Percentiles rank a stretch among this genome's conserved stretches.
Conservation (phyloP, 73 alveolate species). For the Paramecium tetraurelia region DNA sequence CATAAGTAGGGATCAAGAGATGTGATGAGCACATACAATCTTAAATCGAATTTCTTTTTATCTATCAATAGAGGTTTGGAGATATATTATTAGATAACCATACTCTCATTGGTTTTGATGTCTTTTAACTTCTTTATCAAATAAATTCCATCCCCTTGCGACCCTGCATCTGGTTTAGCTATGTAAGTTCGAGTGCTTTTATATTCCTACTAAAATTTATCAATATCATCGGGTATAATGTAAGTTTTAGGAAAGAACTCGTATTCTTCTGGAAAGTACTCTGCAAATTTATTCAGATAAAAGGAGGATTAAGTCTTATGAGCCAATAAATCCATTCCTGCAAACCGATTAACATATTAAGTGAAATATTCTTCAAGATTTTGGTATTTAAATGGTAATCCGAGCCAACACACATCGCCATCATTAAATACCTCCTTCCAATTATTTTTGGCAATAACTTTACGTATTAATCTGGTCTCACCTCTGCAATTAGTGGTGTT, state of each 20-base stretch:
- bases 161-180: constrained; percentile 83
- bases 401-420: constrained; percentile 66
- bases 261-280: constrained; percentile 81
- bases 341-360: constrained; percentile 69
- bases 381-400: constrained; percentile 56
- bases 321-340: constrained; percentile 79
- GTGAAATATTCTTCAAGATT: constrained; percentile 41
- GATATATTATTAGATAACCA: constrained; percentile 82
- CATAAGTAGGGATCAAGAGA: constrained; percentile 87
- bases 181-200: constrained; percentile 61
- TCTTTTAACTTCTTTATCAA: constrained; percentile 67
- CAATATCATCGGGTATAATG: constrained; percentile 75
- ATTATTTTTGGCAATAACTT: constrained; percentile 31
- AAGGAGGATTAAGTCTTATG: constrained; percentile 72
- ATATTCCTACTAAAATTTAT: constrained; percentile 67
- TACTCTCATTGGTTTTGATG: constrained; percentile 63
- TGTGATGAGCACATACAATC: constrained; percentile 91
- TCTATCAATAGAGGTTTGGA: constrained; percentile 91
- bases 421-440: constrained; percentile 63
- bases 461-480: constrained; percentile 1
- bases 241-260: constrained; percentile 74
- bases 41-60: constrained; percentile 91
- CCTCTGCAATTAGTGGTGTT: constrained; percentile 39
- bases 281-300: constrained; percentile 67
- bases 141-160: constrained; percentile 85